phyloP scores from a whole-genome alignment of 192 early-diverging fungal species.

The Coemansia sp. region DNA sequence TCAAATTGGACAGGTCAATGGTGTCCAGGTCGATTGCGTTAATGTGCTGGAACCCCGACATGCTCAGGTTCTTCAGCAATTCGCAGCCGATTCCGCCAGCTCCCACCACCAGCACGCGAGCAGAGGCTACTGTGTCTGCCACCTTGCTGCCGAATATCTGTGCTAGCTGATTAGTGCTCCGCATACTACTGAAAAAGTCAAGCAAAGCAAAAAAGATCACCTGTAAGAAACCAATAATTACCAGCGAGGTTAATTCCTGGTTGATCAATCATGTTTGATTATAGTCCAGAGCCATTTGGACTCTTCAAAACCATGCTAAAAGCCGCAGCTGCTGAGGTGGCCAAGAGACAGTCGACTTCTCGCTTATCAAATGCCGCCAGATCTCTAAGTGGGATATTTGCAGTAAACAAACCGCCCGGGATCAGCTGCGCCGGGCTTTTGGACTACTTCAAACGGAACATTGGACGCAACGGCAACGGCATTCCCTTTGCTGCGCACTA shows the following conservation, averaged over 20 bases:
- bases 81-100: slow-evolving; percentile 99
- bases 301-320: slow-evolving; percentile 5
- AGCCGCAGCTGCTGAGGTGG: slow-evolving; percentile 17
- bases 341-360: neutral
- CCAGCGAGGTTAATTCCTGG: too few species aligned
- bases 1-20: slow-evolving; percentile 97
- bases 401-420: slow-evolving; percentile 49
- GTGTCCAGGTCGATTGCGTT: slow-evolving; percentile 94
- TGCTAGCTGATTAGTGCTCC: slow-evolving; percentile 19
- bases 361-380: slow-evolving; percentile 2
- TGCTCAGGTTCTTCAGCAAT: slow-evolving; percentile 89
- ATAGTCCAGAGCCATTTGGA: too few species aligned
- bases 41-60: slow-evolving; percentile 83
- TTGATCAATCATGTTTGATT: too few species aligned
- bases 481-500: slow-evolving; percentile 40
- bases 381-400: slow-evolving; percentile 29
- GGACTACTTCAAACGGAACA: slow-evolving; percentile 47
- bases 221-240: neutral
- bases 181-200: slow-evolving; percentile 6
- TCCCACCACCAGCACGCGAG: slow-evolving; percentile 67
- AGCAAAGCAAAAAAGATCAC: too few species aligned
- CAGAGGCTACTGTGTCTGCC: slow-evolving; percentile 5
- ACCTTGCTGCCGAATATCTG: slow-evolving; percentile 29
- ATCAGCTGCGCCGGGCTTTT: slow-evolving; percentile 47
- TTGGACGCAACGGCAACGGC: slow-evolving; percentile 4